Evolutionary conservation across 169 alveolate species (phyloP).

Genomic region (Plasmodium fragile): DNA sequence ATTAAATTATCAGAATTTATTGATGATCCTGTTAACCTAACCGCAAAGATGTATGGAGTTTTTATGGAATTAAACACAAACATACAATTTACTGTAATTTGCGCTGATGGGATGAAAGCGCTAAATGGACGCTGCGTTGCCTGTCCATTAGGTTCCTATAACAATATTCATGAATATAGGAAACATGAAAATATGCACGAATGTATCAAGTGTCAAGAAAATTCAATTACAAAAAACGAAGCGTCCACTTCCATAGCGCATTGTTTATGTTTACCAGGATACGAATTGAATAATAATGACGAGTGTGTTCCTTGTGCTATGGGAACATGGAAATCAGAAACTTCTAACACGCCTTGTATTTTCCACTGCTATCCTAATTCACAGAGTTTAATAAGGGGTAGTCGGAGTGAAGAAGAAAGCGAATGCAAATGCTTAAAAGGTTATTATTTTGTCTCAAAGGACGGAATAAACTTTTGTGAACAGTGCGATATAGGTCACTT

Average conservation of each 20-base stretch:
- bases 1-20: conserved; percentile 66
- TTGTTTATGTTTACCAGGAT: conserved; percentile 89
- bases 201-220: conserved; percentile 76
- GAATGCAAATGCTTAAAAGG: conserved; percentile 81
- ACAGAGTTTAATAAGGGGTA: conserved; percentile 76
- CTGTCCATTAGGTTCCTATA: conserved; percentile 80
- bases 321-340: conserved; percentile 86
- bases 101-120: conserved; percentile 80
- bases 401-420: conserved; percentile 84
- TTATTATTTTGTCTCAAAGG: conserved; percentile 78
- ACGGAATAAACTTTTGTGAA: conserved; percentile 79
- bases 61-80: conserved; percentile 63
- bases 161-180: conserved; percentile 67
- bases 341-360: conserved; percentile 79
- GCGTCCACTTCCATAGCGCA: conserved; percentile 85
- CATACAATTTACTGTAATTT: conserved; percentile 73
- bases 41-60: conserved; percentile 65
- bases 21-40: conserved; percentile 50
- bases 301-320: conserved; percentile 81
- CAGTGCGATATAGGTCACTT: conserved; percentile 83
- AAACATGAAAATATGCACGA: conserved; percentile 39
- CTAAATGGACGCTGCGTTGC: conserved; percentile 73
- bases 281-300: conserved; percentile 75
- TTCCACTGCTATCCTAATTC: conserved; percentile 83
- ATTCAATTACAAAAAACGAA: conserved; percentile 81